Percentiles rank a stretch among this genome's conserved stretches.
phyloP scores from a whole-genome alignment of 2,329 filamentous ascomycete species.

The Emmonsia crescens region DNA sequence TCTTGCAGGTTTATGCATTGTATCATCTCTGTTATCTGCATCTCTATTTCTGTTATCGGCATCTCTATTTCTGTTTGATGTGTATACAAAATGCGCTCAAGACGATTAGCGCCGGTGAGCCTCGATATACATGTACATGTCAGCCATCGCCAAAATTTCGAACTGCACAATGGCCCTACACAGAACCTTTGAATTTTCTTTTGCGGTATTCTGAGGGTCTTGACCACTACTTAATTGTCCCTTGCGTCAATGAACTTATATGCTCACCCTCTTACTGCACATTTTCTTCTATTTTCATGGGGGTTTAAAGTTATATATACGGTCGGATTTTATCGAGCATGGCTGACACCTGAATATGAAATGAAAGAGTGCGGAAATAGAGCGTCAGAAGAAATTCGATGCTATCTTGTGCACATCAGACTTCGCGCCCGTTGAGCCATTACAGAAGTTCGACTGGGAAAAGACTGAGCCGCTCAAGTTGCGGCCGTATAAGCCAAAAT shows the following conservation, averaged over 20 bases:
- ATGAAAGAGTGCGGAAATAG: constrained; percentile 1
- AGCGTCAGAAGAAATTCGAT: background rate
- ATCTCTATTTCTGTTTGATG: background rate
- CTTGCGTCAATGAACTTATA: background rate
- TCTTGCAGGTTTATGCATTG: background rate
- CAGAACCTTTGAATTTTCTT: background rate
- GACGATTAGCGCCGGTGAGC: background rate
- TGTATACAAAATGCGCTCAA: background rate
- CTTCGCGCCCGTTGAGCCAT: constrained; percentile 21
- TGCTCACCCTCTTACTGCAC: background rate
- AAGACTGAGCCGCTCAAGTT: constrained; percentile 42
- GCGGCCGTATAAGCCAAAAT: constrained; percentile 50
- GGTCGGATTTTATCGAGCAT: background rate
- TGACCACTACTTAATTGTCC: background rate
- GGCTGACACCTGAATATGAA: background rate
- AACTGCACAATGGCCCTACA: background rate
- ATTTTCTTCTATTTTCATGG: background rate
- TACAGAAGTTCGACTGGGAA: constrained; percentile 42
- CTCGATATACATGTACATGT: background rate
- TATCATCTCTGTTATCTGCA: background rate
- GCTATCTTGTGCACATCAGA: background rate
- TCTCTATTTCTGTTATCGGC: background rate
- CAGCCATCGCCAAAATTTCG: background rate
- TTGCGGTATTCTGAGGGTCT: background rate
- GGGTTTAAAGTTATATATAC: background rate